Evolutionary conservation across 768 basidiomycete species (phyloP), one percentile per base, ranked within the genome.

Genomic region (Tephrocybe rancida): DNA sequence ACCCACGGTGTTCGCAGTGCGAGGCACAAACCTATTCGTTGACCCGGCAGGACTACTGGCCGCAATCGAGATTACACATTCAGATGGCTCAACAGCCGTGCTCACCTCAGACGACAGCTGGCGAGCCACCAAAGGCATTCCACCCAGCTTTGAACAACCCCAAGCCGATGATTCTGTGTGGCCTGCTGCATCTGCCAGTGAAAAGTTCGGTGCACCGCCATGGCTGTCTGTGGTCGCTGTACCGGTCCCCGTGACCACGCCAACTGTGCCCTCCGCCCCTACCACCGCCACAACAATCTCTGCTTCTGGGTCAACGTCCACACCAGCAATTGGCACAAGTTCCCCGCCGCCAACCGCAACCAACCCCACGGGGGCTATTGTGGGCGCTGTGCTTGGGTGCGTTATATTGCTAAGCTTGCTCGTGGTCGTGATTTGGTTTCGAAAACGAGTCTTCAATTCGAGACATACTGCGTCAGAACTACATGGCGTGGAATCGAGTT

Each of bases 11-110:
- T 70, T 72, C 29, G 67, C 68, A 9, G 46, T 70, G 22, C 55
- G 52, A 13, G 68, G 61, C 1, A 68, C 62, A 3, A 70, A 70
- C 41, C 43, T 54, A 19, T 35, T 52, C 24, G 52, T 54, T 11
- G 51, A 56, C 3, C 61, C 69, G n/a, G 71, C 69, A 1, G 70
- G 65, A 4, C 50, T 69, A 29, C 60, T 71, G 22, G 59, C 61
- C 18, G 56, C 64, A 11, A 64, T 66, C 5, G 52, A 56, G 2
- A 54, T 70, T 14, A 60, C 49, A 1, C 66, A 63, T 53, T 49
- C 59, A 19, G 68, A 68, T 56, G 66, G 67, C 9, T 61, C 64
- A 3, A 57, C 59, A 6, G 35, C 59, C 1, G 21, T 56, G 24
- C 26, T 71, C 14, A 41, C 52, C 26, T 63, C 67, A 5, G 60